Evolutionary conservation across 345 rosid genomes (phyloP).

Genomic region (Raphanus raphanistrum): DNA sequence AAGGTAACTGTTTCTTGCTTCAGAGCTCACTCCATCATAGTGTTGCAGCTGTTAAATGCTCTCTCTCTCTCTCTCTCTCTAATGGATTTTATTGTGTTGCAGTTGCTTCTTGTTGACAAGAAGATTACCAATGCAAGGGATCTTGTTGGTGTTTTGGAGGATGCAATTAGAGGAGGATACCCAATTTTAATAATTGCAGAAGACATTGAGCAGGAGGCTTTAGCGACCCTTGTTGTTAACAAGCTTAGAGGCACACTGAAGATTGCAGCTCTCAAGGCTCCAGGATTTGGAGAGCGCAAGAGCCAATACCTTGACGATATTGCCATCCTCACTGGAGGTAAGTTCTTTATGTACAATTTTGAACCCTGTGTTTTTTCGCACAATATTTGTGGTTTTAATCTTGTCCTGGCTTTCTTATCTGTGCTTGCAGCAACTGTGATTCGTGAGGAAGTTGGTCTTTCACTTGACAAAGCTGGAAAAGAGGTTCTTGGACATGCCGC

Average conservation of each 20-base stretch:
- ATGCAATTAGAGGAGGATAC: conserved; percentile 78
- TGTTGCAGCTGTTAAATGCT: background rate
- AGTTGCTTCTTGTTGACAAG: conserved; percentile 97
- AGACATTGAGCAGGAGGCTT: conserved; percentile 97
- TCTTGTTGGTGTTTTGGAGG: conserved; percentile 80
- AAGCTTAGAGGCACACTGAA: conserved; percentile 89
- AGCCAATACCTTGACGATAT: conserved; percentile 97
- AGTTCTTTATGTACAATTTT: background rate
- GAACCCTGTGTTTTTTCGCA: background rate
- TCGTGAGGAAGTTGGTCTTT: conserved; percentile 92
- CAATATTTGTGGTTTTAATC: background rate
- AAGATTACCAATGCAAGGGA: conserved; percentile 97
- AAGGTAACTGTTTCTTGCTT: conserved; percentile 54
- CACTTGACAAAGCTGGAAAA: conserved; percentile 87
- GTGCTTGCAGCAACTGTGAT: conserved; percentile 71
- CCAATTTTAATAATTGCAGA: conserved; percentile 82
- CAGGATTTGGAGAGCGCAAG: conserved; percentile 97
- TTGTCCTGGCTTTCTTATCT: background rate
- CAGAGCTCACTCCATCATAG: background rate
- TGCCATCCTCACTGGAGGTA: conserved; percentile 87
- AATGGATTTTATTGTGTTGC: conserved; percentile 27
- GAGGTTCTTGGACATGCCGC: conserved; percentile 92
- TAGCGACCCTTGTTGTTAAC: conserved; percentile 96
- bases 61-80: background rate
- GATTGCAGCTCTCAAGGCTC: conserved; percentile 96